A percentile compares a stretch with the other conserved stretches of the same genome.
Conservation (phyloP, 2,329 filamentous ascomycete species). For the Scedosporium apiospermum region DNA sequence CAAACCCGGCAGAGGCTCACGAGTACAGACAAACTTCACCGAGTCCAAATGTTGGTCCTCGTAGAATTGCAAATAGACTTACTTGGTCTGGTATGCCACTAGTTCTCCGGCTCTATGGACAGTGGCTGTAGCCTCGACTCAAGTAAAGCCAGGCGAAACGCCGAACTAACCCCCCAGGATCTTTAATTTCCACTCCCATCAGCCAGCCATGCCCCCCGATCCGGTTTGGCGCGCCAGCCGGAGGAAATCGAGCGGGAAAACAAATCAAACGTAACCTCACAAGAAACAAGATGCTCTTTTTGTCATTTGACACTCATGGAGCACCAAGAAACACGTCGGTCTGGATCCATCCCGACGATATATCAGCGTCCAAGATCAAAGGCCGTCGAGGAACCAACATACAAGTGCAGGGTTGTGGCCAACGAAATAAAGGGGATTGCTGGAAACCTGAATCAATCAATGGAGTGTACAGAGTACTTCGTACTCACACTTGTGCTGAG, state of each 20-base stretch:
- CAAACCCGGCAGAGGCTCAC: not conserved
- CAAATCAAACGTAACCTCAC: not conserved
- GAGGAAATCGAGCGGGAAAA: not conserved
- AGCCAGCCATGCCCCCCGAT: not conserved
- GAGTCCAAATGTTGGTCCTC: not conserved
- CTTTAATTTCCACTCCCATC: not conserved
- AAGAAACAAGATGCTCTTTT: not conserved
- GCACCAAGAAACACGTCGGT: not conserved
- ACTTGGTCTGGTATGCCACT: not conserved
- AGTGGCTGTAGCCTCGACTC: not conserved
- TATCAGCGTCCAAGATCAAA: not conserved
- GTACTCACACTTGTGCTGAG: not conserved
- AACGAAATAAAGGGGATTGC: not conserved
- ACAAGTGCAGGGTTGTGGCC: not conserved
- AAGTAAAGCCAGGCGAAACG: not conserved
- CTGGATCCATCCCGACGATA: not conserved
- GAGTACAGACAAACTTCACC: not conserved
- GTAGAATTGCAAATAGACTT: not conserved
- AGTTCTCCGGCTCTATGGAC: not conserved
- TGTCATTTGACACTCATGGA: not conserved
- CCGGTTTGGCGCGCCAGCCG: not conserved
- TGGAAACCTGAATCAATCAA: not conserved
- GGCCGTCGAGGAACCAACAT: not conserved
- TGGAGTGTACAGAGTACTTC: too few relatives aligned
- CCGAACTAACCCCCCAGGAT: conserved; percentile 1